Evolutionary conservation across 768 basidiomycete genomes (phyloP).

Genomic region (Postia placenta): DNA sequence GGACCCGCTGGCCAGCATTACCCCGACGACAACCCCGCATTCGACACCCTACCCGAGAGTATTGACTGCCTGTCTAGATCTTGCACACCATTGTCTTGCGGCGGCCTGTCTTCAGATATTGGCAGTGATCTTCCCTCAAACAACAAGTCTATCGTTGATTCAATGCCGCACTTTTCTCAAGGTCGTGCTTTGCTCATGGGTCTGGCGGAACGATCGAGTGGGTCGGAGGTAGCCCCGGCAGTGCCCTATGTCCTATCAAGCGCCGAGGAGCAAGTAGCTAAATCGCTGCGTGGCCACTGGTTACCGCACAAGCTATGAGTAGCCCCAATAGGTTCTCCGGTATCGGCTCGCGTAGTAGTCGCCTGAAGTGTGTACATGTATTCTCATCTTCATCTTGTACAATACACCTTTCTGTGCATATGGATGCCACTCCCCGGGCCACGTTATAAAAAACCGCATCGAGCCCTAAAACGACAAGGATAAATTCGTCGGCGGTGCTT

Average conservation of each 20-base stretch:
- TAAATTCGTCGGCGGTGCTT: no score
- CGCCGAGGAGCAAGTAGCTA: slow-evolving; percentile 62
- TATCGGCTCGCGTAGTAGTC: neutral
- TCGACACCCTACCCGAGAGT: no score
- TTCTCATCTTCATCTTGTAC: no score
- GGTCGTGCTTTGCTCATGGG: slow-evolving; percentile 49
- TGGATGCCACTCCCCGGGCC: no score
- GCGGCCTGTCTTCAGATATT: neutral
- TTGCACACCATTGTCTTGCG: neutral
- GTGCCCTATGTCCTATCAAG: slow-evolving; percentile 29
- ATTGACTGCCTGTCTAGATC: no score
- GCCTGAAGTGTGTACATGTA: neutral
- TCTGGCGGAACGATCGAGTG: slow-evolving; percentile 14
- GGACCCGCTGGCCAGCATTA: no score
- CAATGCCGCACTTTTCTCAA: slow-evolving; percentile 26
- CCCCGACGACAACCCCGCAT: no score
- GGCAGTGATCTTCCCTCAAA: neutral
- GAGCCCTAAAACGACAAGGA: no score
- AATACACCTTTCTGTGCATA: no score
- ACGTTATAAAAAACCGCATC: no score
- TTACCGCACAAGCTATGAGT: slow-evolving; percentile 50
- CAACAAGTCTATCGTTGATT: slow-evolving; percentile 6
- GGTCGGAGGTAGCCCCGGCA: neutral
- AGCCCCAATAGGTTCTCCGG: neutral
- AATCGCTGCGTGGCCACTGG: slow-evolving; percentile 56